phyloP scores from a whole-genome alignment of 2,329 filamentous ascomycete species.

The Cryphonectria parasitica region DNA sequence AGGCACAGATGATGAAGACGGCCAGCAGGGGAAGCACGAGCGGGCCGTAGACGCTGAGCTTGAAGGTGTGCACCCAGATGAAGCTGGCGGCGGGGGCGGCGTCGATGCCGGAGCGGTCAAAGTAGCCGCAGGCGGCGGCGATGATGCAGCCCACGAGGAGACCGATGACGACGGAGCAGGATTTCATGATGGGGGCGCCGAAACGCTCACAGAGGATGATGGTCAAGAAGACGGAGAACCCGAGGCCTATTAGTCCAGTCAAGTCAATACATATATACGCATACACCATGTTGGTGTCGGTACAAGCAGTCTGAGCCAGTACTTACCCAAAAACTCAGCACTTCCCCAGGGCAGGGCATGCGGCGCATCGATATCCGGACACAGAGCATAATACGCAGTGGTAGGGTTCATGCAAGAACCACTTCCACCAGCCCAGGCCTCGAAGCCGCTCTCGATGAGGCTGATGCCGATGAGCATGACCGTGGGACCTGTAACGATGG shows the following conservation, averaged over 20 bases:
- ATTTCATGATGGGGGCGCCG: conserved; percentile 84
- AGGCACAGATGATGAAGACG: conserved; percentile 73
- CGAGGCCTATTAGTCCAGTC: conserved; percentile 55
- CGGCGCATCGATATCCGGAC: conserved; percentile 69
- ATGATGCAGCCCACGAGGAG: conserved; percentile 78
- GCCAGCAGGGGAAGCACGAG: conserved; percentile 73
- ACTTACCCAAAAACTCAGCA: conserved; percentile 70
- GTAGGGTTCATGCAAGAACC: conserved; percentile 56
- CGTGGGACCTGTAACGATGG: conserved; percentile 55
- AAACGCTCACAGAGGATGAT: conserved; percentile 83
- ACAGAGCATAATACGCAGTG: conserved; percentile 62
- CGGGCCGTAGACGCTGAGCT: conserved; percentile 71
- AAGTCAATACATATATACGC: neutral
- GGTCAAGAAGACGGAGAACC: conserved; percentile 78
- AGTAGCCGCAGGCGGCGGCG: conserved; percentile 77
- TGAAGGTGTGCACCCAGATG: conserved; percentile 80
- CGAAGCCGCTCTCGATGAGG: conserved; percentile 72
- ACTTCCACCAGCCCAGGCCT: conserved; percentile 77
- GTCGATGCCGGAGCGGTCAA: conserved; percentile 73
- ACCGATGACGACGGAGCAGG: conserved; percentile 74
- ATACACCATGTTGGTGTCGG: neutral
- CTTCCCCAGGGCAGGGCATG: conserved; percentile 77
- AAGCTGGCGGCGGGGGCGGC: conserved; percentile 73
- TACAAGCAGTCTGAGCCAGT: neutral
- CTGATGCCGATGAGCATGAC: conserved; percentile 73